Evolutionary conservation across 2,329 filamentous ascomycete species (phyloP).

Genomic region (Magnaporthales sp.): DNA sequence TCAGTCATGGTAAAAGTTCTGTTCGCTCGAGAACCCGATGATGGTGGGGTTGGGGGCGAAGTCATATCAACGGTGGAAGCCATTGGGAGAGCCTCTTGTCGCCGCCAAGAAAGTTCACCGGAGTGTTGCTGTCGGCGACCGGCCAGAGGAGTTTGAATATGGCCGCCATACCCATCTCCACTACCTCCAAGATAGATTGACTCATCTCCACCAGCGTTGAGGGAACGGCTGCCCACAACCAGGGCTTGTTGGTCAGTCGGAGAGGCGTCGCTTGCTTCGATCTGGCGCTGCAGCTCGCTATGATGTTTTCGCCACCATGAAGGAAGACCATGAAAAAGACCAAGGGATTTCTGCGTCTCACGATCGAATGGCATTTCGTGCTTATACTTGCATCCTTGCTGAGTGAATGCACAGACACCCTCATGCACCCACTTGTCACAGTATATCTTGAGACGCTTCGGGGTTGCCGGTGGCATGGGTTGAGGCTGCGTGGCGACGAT

Average conservation of each 20-base stretch:
- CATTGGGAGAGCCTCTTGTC: neutral
- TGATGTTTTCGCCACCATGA: conserved; percentile 50
- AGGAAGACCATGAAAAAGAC: conserved; percentile 58
- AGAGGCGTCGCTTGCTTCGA: neutral
- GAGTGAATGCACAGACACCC: conserved; percentile 75
- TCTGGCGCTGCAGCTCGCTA: conserved; percentile 25
- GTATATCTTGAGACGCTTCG: conserved; percentile 57
- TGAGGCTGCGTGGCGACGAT: conserved; percentile 23
- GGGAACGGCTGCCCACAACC: neutral
- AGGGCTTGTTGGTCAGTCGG: neutral
- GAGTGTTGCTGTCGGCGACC: neutral
- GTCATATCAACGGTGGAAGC: neutral
- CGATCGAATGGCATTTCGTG: conserved; percentile 77
- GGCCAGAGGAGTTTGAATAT: neutral
- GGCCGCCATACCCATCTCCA: neutral
- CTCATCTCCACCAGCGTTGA: neutral
- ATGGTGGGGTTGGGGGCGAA: neutral
- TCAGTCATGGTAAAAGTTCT: neutral
- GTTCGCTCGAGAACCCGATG: neutral
- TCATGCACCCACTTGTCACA: conserved; percentile 88
- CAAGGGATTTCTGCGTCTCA: conserved; percentile 57
- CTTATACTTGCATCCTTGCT: conserved; percentile 82
- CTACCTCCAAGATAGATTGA: neutral
- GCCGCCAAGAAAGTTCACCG: neutral
- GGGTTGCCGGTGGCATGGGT: conserved; percentile 16